Evolutionary conservation across 2,329 filamentous ascomycete species (phyloP).

Genomic region (Malbranchea zuffiana): DNA sequence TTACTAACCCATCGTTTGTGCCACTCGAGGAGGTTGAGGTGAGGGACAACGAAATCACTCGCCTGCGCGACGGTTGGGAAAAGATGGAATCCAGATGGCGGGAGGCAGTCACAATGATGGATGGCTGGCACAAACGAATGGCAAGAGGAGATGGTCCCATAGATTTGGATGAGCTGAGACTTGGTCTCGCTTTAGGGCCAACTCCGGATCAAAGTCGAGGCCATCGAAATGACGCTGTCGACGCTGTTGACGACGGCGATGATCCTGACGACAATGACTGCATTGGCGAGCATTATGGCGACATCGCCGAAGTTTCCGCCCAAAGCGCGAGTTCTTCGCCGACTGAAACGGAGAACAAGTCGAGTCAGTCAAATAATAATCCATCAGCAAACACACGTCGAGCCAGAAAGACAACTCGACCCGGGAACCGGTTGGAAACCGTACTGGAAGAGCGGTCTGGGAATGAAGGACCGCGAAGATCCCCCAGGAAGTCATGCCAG

Average conservation of each 20-base stretch:
- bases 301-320: conserved; percentile 17
- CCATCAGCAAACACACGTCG: background rate
- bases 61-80: conserved; percentile 76
- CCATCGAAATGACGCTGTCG: conserved; percentile 15
- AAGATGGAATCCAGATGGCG: conserved; percentile 87
- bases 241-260: conserved; percentile 21
- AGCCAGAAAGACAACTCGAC: background rate
- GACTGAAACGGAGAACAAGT: background rate
- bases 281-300: conserved; percentile 11
- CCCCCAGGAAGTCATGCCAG: background rate
- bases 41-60: conserved; percentile 81
- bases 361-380: conserved; percentile 4
- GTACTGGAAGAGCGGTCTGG: conserved; percentile 4
- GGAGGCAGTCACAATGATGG: conserved; percentile 81
- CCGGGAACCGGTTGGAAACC: background rate
- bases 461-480: conserved; percentile 2
- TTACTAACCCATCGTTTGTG: conserved; percentile 94
- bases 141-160: conserved; percentile 33
- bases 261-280: conserved; percentile 20
- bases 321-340: conserved; percentile 18
- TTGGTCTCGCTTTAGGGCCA: conserved; percentile 34
- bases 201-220: conserved; percentile 18
- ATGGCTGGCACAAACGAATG: conserved; percentile 81
- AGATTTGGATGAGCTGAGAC: conserved; percentile 33
- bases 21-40: conserved; percentile 86